A percentile compares a stretch with the other conserved stretches of the same genome.
phyloP scores from a whole-genome alignment of 495 filamentous ascomycete genomes.

The Daldinia caldariorum region DNA sequence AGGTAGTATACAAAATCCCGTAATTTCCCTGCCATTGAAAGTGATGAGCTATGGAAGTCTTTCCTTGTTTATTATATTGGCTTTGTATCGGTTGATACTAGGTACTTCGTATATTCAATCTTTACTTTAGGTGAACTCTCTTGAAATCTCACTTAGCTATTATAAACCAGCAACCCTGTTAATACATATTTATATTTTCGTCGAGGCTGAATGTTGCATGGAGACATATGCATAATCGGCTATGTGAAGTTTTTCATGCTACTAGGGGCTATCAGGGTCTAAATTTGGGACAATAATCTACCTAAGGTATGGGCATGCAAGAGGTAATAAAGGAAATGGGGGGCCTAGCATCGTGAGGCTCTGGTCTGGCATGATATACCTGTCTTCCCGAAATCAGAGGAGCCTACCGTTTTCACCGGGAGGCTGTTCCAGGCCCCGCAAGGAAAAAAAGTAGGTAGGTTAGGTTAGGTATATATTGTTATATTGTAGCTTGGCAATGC shows the following conservation, averaged over 20 bases:
- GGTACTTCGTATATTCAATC: not conserved
- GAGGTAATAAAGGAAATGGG: not conserved
- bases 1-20: constrained; percentile 1
- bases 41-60: not conserved
- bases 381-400: not conserved
- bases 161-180: not conserved
- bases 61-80: constrained; percentile 4
- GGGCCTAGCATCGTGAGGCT: not conserved
- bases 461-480: too few species aligned
- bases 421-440: constrained; percentile 16
- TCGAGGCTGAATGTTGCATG: constrained; percentile 23
- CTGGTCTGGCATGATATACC: constrained; percentile 11
- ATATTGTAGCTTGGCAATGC: constrained; percentile 28
- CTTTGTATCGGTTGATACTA: not conserved
- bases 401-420: constrained; percentile 13
- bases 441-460: constrained; percentile 5
- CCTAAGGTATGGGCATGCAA: not conserved
- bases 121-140: not conserved
- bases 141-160: too few species aligned
- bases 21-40: constrained; percentile 13
- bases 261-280: not conserved
- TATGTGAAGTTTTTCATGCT: constrained; percentile 2
- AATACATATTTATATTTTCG: constrained; percentile 4
- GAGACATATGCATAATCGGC: constrained; percentile 16
- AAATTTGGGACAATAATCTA: constrained; percentile 5